A percentile compares a stretch with the other conserved stretches of the same genome.
Conservation (phyloP, 352 stramenopile species). For the Phytopythium helicoides region DNA sequence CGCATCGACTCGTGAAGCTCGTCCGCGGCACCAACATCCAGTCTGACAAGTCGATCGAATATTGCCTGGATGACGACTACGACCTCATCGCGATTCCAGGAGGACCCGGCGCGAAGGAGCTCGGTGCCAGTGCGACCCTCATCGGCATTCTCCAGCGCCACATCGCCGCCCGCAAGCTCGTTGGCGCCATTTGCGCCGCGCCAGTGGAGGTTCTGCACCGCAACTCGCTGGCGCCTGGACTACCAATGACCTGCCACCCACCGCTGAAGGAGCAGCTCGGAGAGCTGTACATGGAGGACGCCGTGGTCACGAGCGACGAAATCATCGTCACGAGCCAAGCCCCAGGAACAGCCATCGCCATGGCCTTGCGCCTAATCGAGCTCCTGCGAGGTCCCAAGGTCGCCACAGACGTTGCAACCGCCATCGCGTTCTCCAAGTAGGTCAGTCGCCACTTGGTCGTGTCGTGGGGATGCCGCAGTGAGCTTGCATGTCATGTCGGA, state of each 20-base stretch:
- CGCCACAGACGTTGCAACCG: conserved; percentile 21
- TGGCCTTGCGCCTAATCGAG: conserved; percentile 58
- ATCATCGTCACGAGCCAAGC: conserved; percentile 63
- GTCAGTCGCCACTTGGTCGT: not conserved
- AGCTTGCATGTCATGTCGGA: no score
- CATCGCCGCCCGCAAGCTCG: conserved; percentile 43
- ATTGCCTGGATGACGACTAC: conserved; percentile 53
- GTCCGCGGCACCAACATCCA: conserved; percentile 50
- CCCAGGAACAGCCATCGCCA: conserved; percentile 48
- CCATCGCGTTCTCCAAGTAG: conserved; percentile 23
- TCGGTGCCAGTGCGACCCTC: conserved; percentile 42
- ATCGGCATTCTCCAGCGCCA: conserved; percentile 47
- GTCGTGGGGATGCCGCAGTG: no score
- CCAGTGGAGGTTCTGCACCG: conserved; percentile 52
- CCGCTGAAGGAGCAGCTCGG: conserved; percentile 29
- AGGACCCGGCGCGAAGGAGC: conserved; percentile 43
- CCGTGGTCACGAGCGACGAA: no score
- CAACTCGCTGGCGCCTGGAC: conserved; percentile 44
- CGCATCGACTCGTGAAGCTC: conserved; percentile 56
- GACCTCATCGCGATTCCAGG: conserved; percentile 70
- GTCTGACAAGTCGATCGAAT: conserved; percentile 60
- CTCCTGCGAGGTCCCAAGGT: conserved; percentile 48
- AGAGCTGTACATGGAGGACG: conserved; percentile 50
- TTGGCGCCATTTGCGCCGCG: conserved; percentile 51
- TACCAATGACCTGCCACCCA: conserved; percentile 40